These are phyloP conservation scores for Cucumis sativus DNA, from an alignment of 306 rosid species.

Conservation along the genomic window DNA sequence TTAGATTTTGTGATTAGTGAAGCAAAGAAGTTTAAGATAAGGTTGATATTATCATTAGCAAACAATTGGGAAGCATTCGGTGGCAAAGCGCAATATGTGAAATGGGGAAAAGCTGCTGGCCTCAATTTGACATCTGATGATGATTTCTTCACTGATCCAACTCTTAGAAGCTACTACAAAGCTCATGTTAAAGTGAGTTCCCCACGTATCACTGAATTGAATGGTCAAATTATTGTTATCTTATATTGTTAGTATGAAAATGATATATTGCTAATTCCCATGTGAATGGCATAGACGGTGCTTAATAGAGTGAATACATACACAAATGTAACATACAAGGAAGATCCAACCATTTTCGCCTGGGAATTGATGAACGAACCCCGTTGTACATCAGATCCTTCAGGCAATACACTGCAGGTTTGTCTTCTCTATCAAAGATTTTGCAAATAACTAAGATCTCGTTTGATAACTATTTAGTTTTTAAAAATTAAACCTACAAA, in stretches of 20 bases:
- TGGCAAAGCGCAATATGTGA: slow-evolving; percentile 86
- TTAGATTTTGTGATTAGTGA: slow-evolving; percentile 87
- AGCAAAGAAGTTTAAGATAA: slow-evolving; percentile 72
- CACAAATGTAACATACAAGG: slow-evolving; percentile 78
- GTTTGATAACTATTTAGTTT: too few species aligned
- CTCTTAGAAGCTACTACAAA: slow-evolving; percentile 70
- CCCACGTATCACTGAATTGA: background rate
- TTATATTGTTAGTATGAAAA: background rate
- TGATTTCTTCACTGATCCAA: slow-evolving; percentile 76
- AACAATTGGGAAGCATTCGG: slow-evolving; percentile 99
- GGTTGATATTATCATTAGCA: slow-evolving; percentile 59
- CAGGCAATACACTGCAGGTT: slow-evolving; percentile 76
- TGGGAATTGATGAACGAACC: slow-evolving; percentile 98
- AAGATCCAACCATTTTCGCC: slow-evolving; percentile 83
- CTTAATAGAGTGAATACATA: slow-evolving; percentile 70
- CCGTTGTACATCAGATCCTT: slow-evolving; percentile 71
- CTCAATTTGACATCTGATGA: slow-evolving; percentile 73
- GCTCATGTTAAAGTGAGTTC: slow-evolving; percentile 69
- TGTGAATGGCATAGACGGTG: slow-evolving; percentile 41
- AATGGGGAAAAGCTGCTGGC: slow-evolving; percentile 89
- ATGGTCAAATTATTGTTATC: background rate
- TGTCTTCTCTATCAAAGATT: background rate
- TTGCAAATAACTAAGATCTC: background rate
- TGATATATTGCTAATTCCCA: slow-evolving; percentile 15
- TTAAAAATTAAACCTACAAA: too few species aligned